Evolutionary conservation across 2,329 filamentous ascomycete genomes (phyloP).

Genomic region (Pseudofabraea citricarpa): DNA sequence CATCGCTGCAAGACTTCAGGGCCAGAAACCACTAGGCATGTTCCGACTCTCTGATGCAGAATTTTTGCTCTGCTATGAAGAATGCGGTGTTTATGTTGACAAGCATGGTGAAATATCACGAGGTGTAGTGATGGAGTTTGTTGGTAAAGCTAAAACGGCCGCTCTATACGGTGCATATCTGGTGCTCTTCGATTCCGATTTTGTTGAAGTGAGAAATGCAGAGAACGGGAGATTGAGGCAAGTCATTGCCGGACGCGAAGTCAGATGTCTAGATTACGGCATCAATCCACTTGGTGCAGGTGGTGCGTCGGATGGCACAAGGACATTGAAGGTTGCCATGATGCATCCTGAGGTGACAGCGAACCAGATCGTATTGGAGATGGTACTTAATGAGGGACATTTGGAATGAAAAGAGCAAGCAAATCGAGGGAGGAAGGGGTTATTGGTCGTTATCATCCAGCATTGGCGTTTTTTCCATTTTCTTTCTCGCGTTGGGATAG

Average conservation of each 20-base stretch:
- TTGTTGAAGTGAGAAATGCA: conserved; percentile 94
- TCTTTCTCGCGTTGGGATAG: neutral
- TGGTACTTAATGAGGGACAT: conserved; percentile 2
- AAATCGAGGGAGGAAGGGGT: neutral
- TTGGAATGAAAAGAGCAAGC: neutral
- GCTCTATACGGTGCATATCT: conserved; percentile 91
- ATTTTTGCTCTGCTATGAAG: conserved; percentile 89
- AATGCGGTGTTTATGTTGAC: conserved; percentile 96
- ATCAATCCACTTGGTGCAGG: conserved; percentile 48
- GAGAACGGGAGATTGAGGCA: conserved; percentile 91
- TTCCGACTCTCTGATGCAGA: conserved; percentile 90
- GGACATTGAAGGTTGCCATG: conserved; percentile 4
- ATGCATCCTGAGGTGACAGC: neutral
- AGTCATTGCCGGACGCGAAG: conserved; percentile 87
- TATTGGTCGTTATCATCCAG: no score
- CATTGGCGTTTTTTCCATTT: neutral
- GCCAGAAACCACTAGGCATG: conserved; percentile 88
- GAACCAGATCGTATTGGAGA: neutral
- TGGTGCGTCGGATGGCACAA: conserved; percentile 27
- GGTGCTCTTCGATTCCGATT: conserved; percentile 90
- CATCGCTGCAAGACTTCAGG: conserved; percentile 77
- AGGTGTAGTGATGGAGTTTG: conserved; percentile 96
- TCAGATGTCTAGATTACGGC: conserved; percentile 85
- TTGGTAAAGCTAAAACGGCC: conserved; percentile 82
- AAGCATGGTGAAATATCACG: conserved; percentile 95